Evolutionary conservation across 2,329 filamentous ascomycete species (phyloP).

Genomic region (Diaporthe ilicicola): DNA sequence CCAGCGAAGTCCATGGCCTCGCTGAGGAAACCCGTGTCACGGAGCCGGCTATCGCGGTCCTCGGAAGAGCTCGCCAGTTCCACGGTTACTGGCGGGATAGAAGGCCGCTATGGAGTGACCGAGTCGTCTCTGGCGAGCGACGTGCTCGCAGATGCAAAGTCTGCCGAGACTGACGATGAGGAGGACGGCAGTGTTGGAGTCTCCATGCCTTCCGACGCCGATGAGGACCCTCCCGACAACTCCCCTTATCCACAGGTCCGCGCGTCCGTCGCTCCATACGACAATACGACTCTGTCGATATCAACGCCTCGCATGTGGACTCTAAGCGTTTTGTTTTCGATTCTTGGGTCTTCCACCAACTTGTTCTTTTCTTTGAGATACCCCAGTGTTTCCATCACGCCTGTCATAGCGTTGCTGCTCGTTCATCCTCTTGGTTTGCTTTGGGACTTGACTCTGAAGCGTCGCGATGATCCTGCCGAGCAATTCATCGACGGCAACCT

Average conservation of each 20-base stretch:
- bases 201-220: conserved; percentile 49
- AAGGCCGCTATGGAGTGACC: conserved; percentile 61
- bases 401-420: conserved; percentile 85
- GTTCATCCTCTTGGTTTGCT: conserved; percentile 84
- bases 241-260: conserved; percentile 82
- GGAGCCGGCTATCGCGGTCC: conserved; percentile 35
- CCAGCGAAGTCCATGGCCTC: conserved; percentile 27
- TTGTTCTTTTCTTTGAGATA: conserved; percentile 91
- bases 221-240: conserved; percentile 69
- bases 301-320: conserved; percentile 90
- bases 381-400: conserved; percentile 88
- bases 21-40: conserved; percentile 22
- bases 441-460: conserved; percentile 79
- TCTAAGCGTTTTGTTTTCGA: conserved; percentile 79
- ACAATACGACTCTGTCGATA: conserved; percentile 81
- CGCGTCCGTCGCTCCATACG: conserved; percentile 79
- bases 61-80: conserved; percentile 62
- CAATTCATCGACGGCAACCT: conserved; percentile 55
- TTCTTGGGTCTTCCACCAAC: conserved; percentile 84
- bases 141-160: conserved; percentile 53
- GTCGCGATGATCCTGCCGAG: conserved; percentile 61
- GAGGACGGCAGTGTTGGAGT: conserved; percentile 42
- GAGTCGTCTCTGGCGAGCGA: conserved; percentile 57
- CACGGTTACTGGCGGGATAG: conserved; percentile 60
- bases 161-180: conserved; percentile 43